Percentiles rank a stretch among this genome's conserved stretches.
These are phyloP conservation scores for Cronartium quercuum DNA, from an alignment of 1,284 basidiomycete genomes.

Conservation along the genomic window DNA sequence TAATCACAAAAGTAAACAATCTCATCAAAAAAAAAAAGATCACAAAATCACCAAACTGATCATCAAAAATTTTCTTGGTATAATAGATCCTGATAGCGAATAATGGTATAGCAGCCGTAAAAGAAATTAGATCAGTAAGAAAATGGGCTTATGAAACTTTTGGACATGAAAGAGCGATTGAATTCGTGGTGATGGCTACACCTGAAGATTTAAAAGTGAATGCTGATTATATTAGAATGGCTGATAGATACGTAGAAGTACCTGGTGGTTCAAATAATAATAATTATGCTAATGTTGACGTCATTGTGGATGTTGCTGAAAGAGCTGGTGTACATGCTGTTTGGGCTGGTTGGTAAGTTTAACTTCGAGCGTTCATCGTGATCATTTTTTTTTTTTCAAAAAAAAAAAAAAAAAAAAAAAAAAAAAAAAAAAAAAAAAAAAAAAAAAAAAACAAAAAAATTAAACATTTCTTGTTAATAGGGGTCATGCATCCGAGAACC, in stretches of 20 bases:
- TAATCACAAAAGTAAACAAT: conserved; percentile 83
- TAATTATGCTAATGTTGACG: conserved; percentile 99
- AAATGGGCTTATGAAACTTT: conserved; percentile 99
- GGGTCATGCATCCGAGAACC: conserved; percentile 99
- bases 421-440: not conserved
- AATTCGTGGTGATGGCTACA: conserved; percentile 99
- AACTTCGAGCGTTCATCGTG: not conserved
- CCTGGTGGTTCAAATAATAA: conserved; percentile 98
- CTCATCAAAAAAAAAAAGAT: conserved; percentile 2
- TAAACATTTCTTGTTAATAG: conserved; percentile 43
- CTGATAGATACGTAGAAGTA: conserved; percentile 97
- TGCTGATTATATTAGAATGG: conserved; percentile 99
- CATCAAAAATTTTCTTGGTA: not conserved
- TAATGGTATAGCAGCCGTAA: conserved; percentile 98
- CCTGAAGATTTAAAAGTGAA: conserved; percentile 98
- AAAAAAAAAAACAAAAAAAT: not conserved
- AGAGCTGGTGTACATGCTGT: conserved; percentile 96
- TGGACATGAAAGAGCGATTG: conserved; percentile 87
- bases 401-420: not conserved
- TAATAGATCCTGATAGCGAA: conserved; percentile 86
- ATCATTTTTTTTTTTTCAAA: not conserved
- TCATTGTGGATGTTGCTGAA: conserved; percentile 97
- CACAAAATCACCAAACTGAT: conserved; percentile 19
- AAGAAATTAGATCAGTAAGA: conserved; percentile 96
- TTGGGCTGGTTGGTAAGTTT: conserved; percentile 86